Percentiles rank a stretch among this genome's conserved stretches.
Conservation (phyloP, 1,139 yeast genomes). For the Suhomyces bribrorum region DNA sequence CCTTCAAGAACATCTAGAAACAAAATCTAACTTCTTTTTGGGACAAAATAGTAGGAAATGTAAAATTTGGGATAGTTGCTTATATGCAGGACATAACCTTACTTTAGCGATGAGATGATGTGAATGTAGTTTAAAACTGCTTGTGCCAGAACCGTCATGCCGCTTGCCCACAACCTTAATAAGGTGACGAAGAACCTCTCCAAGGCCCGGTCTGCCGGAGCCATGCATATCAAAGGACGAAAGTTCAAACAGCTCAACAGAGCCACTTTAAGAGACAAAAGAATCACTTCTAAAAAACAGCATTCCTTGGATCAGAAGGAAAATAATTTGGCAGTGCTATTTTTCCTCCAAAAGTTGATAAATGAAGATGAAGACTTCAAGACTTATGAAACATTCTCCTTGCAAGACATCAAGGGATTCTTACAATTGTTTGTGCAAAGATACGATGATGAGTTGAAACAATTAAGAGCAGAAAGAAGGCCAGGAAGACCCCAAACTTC, state of each 20-base stretch:
- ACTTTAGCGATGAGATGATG: constrained; percentile 8
- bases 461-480: constrained; percentile 61
- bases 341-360: constrained; percentile 66
- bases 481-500: constrained; percentile 84
- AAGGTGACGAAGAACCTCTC: constrained; percentile 69
- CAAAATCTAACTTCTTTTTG: too few species aligned
- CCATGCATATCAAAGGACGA: constrained; percentile 84
- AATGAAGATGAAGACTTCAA: constrained; percentile 44
- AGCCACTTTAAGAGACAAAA: constrained; percentile 82
- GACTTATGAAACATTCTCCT: constrained; percentile 40
- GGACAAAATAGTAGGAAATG: not conserved
- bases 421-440: constrained; percentile 65
- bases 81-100: constrained; percentile 5
- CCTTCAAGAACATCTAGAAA: too few species aligned
- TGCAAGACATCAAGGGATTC: constrained; percentile 61
- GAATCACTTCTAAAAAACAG: constrained; percentile 59
- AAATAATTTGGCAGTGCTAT: constrained; percentile 56
- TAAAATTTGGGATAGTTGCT: not conserved
- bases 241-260: constrained; percentile 80
- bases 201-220: constrained; percentile 50
- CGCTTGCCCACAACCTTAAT: constrained; percentile 68
- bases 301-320: constrained; percentile 59
- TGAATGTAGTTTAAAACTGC: too few species aligned
- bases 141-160: too few species aligned
- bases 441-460: constrained; percentile 69